Base-by-base conservation (phyloP, 306 rosid genomes). In the Lathyrus tuberosus region DNA sequence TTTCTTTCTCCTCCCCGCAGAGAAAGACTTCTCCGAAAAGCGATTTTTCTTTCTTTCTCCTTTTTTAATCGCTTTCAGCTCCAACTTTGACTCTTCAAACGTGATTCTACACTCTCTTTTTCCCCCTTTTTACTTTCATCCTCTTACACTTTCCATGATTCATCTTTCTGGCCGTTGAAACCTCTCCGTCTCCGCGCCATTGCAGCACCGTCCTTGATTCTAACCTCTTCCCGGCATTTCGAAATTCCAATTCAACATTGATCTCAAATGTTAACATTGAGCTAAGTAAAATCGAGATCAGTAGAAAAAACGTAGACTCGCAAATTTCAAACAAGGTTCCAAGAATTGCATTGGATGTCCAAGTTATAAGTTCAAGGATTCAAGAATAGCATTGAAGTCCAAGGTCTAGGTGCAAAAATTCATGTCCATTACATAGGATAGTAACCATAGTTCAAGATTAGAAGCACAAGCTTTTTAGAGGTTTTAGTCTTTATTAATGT, bases 151-250 rank as follows among this genome's bases (percentile, higher is more conserved):
- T 68, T 62, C 14, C 68, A 41, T 4, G 14, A 24, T 73, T 62
- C 60, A 52, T 67, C 83, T 68, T 67, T 76, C 54, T 62, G 41
- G 52, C 70, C 62, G 43, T 40, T 22, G 15, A 69, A 69, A 31
- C 8, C 37, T 72, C 79, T 43, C 59, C 26, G 37, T 66, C 59
- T 49, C 71, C 64, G 44, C 75, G 77, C 86, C 81, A 83, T 70
- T 70, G 11, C 71, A 51, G 12, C 35, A 33, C 62, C 43, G 40
- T 43, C 67, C 9, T 11, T 17, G 33, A 69, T 56, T 70, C 65
- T 58, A 5, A 13, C 3, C 56, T 58, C 37, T 54, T 48, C 73
- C 38, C 33, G 10, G 9, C 48, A 37, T 46, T 53, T 65, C 18
- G 33, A 51, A 57, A 8, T 40, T 64, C 17, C 53, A 59, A 51